These are phyloP conservation scores for Dipodascus albidus DNA, from an alignment of 805 yeast species.

Conservation along the genomic window DNA sequence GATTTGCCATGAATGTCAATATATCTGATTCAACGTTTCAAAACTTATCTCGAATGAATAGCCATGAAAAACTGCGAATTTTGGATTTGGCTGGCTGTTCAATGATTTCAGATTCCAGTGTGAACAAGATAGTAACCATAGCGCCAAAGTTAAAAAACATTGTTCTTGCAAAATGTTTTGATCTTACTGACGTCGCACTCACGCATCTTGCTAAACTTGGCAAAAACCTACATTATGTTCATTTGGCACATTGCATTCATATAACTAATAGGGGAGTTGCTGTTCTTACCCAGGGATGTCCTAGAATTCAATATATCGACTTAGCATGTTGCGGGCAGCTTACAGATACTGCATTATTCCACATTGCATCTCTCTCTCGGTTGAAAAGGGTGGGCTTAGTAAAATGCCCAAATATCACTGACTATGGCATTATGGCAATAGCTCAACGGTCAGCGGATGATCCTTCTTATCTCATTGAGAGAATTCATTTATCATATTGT, in stretches of 20 bases:
- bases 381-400: slow-evolving; percentile 87
- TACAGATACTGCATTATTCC: slow-evolving; percentile 72
- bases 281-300: slow-evolving; percentile 62
- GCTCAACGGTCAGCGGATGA: slow-evolving; percentile 51
- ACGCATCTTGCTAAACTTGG: slow-evolving; percentile 63
- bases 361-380: slow-evolving; percentile 63
- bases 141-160: slow-evolving; percentile 87
- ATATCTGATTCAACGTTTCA: slow-evolving; percentile 59
- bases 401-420: slow-evolving; percentile 80
- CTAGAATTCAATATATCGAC: slow-evolving; percentile 82
- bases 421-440: slow-evolving; percentile 64
- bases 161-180: slow-evolving; percentile 78
- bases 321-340: slow-evolving; percentile 91
- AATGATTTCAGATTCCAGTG: slow-evolving; percentile 67
- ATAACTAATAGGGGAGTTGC: slow-evolving; percentile 85
- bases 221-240: slow-evolving; percentile 74
- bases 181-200: slow-evolving; percentile 72
- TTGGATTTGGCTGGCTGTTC: slow-evolving; percentile 79
- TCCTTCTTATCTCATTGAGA: slow-evolving; percentile 76
- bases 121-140: slow-evolving; percentile 54
- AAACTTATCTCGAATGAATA: slow-evolving; percentile 35
- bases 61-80: slow-evolving; percentile 56
- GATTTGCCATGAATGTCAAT: slow-evolving; percentile 61
- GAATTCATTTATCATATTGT: slow-evolving; percentile 90
- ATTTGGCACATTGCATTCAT: slow-evolving; percentile 85